Evolutionary conservation across 805 yeast species (phyloP), one percentile per base, ranked within the genome.

Genomic region (Yamadazyma ubonensis): DNA sequence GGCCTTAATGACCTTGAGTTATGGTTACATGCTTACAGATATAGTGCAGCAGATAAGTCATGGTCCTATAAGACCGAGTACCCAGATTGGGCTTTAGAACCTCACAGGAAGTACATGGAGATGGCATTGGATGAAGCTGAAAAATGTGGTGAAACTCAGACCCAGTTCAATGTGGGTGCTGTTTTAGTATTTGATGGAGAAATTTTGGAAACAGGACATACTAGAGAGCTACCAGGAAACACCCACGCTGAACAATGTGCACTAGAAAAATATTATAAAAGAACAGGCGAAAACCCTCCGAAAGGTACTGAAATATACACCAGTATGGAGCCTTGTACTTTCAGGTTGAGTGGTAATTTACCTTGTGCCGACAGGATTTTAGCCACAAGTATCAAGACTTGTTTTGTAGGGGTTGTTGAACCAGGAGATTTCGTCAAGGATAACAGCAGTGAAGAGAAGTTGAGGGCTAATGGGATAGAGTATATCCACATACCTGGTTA

Each of bases 191-290:
- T 73, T 40, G 52, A 62, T 36, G 83, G 85, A 27, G 54, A 74
- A 38, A 67, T 91, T 0, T 57, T 93, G n/a, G 72, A 84, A 6
- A 79, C 86, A 0, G 99, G 99, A 0, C 88, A 78, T 54, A 87
- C 98, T 0, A 72, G 98, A 39, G 99, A 93, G 59, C 65, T 90
- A 2, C 86, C 83, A 14, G 99, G 98, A 0, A 93, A 91, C 60
- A 91, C 99, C 0, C 99, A 91, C 59, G 99, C 99, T 3, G 99
- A 93, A 54, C 96, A 93, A 58, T 84, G 95, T 67, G 96, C 96
- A 0, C 57, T 93, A 41, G 84, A 81, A 22, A 93, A 93, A 59
- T 83, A 81, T 50, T 78, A 70, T 41, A 50, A 55, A 5, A 51
- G 61, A 27, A 57, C 62, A 1, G 67, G 67, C 8, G 39, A 43